Percentiles rank a stretch among this genome's conserved stretches.
phyloP scores from a whole-genome alignment of 805 yeast species.

The Middelhovenomyces tepae region DNA sequence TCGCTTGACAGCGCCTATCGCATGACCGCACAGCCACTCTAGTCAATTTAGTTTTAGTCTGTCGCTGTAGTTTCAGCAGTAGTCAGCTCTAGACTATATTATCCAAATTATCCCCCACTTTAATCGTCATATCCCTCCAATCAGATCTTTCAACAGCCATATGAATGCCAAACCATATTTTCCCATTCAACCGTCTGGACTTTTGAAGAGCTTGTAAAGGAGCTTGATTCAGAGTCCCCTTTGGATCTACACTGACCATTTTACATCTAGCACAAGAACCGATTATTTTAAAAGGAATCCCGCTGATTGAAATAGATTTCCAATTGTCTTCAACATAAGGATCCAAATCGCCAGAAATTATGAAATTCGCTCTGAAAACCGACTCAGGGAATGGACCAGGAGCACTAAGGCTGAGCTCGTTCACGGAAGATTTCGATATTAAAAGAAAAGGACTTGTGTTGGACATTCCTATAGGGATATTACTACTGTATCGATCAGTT shows the following conservation, averaged over 20 bases:
- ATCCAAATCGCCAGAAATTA: slow-evolving; percentile 21
- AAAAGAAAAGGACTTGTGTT: slow-evolving; percentile 35
- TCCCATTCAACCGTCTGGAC: slow-evolving; percentile 30
- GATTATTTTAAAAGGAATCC: slow-evolving; percentile 8
- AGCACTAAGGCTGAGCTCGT: slow-evolving; percentile 7
- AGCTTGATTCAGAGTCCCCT: slow-evolving; percentile 27
- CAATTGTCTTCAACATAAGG: slow-evolving; percentile 36
- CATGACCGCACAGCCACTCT: no score
- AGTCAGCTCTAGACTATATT: no score
- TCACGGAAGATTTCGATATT: slow-evolving; percentile 27
- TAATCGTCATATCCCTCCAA: background rate
- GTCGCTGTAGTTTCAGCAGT: no score
- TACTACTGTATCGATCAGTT: background rate
- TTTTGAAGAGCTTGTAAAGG: slow-evolving; percentile 30
- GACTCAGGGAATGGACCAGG: background rate
- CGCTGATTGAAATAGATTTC: slow-evolving; percentile 19
- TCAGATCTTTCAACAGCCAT: slow-evolving; percentile 10
- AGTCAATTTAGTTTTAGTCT: no score
- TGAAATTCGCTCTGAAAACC: slow-evolving; percentile 34
- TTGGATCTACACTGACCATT: slow-evolving; percentile 35
- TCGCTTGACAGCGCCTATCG: no score
- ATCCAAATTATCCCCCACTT: background rate
- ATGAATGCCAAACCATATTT: slow-evolving; percentile 33
- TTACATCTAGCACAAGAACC: slow-evolving; percentile 36
- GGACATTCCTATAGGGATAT: slow-evolving; percentile 19